Conservation (phyloP, 169 alveolate genomes). For the Plasmodium vivax region DNA sequence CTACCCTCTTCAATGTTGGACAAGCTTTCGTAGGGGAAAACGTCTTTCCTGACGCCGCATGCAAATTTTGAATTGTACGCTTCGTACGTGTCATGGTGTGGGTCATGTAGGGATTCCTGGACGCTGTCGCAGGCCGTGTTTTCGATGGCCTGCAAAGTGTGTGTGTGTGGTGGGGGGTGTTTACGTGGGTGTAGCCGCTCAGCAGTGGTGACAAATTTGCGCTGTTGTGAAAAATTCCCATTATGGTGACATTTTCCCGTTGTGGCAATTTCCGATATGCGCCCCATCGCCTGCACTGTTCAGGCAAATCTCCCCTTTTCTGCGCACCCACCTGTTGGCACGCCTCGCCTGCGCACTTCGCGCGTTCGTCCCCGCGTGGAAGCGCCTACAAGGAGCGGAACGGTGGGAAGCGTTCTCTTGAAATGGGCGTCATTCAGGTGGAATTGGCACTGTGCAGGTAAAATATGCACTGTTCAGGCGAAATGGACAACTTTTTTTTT, state of each 20-base stretch:
- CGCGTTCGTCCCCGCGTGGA: background rate
- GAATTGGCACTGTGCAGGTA: background rate
- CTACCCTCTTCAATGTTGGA: background rate
- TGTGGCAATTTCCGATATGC: background rate
- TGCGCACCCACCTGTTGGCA: background rate
- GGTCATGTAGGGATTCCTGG: background rate
- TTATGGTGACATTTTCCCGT: background rate
- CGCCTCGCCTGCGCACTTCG: background rate
- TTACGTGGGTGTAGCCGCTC: background rate
- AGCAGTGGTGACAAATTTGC: background rate
- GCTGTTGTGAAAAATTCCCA: background rate
- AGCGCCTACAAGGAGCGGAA: background rate
- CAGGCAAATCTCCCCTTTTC: slow-evolving; percentile 19
- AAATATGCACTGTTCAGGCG: background rate
- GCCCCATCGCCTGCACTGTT: slow-evolving; percentile 1
- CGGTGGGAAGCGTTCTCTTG: background rate
- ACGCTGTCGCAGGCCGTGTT: slow-evolving; percentile 28
- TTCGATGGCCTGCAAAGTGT: background rate
- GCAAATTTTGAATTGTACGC: background rate
- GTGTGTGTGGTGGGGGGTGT: background rate
- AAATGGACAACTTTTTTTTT: background rate
- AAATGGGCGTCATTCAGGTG: background rate
- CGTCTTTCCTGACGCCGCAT: background rate
- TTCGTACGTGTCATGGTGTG: slow-evolving; percentile 32
- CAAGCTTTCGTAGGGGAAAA: slow-evolving; percentile 37